Percentiles rank a stretch among this genome's conserved stretches.
Conservation (phyloP, 2,329 filamentous ascomycete genomes). For the Colletotrichum filicis region DNA sequence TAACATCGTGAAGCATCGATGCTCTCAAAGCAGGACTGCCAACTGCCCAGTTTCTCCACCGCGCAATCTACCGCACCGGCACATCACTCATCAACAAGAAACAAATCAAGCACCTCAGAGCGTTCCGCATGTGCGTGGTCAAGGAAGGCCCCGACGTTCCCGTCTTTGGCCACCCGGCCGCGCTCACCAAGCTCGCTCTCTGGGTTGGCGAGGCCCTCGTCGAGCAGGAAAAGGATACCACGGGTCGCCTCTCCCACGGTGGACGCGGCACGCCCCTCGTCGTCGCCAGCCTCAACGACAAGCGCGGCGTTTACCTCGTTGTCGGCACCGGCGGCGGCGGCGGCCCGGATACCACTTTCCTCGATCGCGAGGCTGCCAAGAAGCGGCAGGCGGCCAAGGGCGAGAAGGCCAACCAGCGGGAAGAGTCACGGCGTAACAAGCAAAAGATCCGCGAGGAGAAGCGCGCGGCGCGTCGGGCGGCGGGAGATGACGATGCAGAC, state of each 20-base stretch:
- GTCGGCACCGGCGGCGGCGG: conserved; percentile 92
- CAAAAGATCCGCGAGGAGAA: conserved; percentile 71
- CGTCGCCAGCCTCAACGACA: conserved; percentile 89
- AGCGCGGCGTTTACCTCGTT: conserved; percentile 87
- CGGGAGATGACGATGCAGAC: conserved; percentile 58
- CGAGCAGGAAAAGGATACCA: conserved; percentile 84
- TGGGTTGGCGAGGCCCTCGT: conserved; percentile 95
- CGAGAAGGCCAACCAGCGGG: conserved; percentile 70
- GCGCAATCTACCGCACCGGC: conserved; percentile 92
- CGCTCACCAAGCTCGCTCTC: conserved; percentile 90
- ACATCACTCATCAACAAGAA: conserved; percentile 92
- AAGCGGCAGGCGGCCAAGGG: conserved; percentile 72
- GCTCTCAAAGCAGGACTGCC: conserved; percentile 80
- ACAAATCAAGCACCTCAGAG: conserved; percentile 90
- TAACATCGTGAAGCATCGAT: conserved; percentile 70
- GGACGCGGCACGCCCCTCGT: conserved; percentile 86
- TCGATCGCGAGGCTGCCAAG: conserved; percentile 74
- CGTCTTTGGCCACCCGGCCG: conserved; percentile 93
- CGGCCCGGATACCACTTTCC: conserved; percentile 76
- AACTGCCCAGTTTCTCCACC: conserved; percentile 88
- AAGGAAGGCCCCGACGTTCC: conserved; percentile 92
- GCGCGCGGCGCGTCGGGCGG: conserved; percentile 64
- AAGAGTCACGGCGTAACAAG: conserved; percentile 67
- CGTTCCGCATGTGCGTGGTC: conserved; percentile 95
- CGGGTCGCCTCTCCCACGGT: conserved; percentile 75